These are phyloP conservation scores for Aquanectria penicillioides DNA, from an alignment of 2,329 filamentous ascomycete species.

Conservation along the genomic window DNA sequence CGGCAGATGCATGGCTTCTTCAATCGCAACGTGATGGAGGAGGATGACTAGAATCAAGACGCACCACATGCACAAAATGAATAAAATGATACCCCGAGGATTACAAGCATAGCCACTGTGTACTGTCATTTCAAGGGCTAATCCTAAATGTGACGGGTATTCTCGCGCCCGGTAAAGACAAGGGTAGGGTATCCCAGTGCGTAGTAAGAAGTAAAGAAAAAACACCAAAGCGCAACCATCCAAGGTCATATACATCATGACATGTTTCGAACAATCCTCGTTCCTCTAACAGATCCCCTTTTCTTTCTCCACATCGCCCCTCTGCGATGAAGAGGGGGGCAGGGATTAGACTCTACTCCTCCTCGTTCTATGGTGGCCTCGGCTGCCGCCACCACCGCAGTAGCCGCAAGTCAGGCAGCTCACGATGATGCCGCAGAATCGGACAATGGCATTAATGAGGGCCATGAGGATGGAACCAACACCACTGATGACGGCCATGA, in stretches of 20 bases:
- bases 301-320: neutral
- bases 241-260: slow-evolving; percentile 21
- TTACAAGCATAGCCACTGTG: neutral
- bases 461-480: slow-evolving; percentile 72
- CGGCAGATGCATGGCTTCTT: slow-evolving; percentile 86
- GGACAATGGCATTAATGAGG: slow-evolving; percentile 74
- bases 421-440: slow-evolving; percentile 73
- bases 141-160: slow-evolving; percentile 6
- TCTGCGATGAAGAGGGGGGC: neutral
- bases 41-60: slow-evolving; percentile 47
- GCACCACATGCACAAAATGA: neutral
- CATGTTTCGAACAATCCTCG: slow-evolving; percentile 17
- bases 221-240: slow-evolving; percentile 14
- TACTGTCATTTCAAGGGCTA: slow-evolving; percentile 7
- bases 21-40: slow-evolving; percentile 68
- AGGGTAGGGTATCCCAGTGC: slow-evolving; percentile 44
- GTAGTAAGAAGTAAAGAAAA: slow-evolving; percentile 26
- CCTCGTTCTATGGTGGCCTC: slow-evolving; percentile 28
- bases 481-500: slow-evolving; percentile 75
- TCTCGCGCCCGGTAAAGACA: slow-evolving; percentile 1
- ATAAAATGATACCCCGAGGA: slow-evolving; percentile 23
- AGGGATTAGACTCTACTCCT: slow-evolving; percentile 37
- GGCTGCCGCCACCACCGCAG: slow-evolving; percentile 40
- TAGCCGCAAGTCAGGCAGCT: slow-evolving; percentile 69
- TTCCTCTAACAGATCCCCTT: too few species aligned